A percentile compares a stretch with the other conserved stretches of the same genome.
phyloP scores from a whole-genome alignment of 2,329 filamentous ascomycete genomes.

The Byssothecium circinans region DNA sequence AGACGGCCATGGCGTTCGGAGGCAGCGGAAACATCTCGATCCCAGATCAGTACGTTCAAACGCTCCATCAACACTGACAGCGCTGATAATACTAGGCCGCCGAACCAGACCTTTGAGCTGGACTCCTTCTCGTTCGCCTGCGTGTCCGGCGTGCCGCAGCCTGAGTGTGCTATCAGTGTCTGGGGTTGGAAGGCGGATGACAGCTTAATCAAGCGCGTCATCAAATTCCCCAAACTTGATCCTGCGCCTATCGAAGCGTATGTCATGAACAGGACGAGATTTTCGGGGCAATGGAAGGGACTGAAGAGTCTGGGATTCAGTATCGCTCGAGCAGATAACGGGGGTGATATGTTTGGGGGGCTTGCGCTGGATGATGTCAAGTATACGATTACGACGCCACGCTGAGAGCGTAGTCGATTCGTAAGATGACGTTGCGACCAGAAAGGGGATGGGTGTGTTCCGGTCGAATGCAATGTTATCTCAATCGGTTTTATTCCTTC shows the following conservation, averaged over 20 bases:
- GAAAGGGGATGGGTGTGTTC: too few relatives aligned
- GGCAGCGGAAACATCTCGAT: slow-evolving; percentile 23
- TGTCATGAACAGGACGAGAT: slow-evolving; percentile 22
- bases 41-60: slow-evolving; percentile 13
- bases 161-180: slow-evolving; percentile 24
- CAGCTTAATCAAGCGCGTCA: slow-evolving; percentile 12
- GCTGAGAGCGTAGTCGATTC: too few relatives aligned
- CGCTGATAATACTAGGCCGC: slow-evolving; percentile 7
- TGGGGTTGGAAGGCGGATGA: slow-evolving; percentile 19
- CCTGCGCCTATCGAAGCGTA: slow-evolving; percentile 21
- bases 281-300: slow-evolving; percentile 14
- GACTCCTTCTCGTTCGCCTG: slow-evolving; percentile 24
- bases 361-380: slow-evolving; percentile 25
- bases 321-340: slow-evolving; percentile 24
- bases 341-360: slow-evolving; percentile 24
- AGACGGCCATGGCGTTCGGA: slow-evolving; percentile 24
- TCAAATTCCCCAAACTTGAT: slow-evolving; percentile 21
- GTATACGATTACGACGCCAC: slow-evolving; percentile 15
- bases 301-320: slow-evolving; percentile 27
- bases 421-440: too few relatives aligned
- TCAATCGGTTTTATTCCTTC: too few relatives aligned
- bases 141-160: slow-evolving; percentile 20
- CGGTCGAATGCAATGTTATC: too few relatives aligned
- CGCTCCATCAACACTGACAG: neutral
- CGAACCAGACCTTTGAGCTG: slow-evolving; percentile 16